These are phyloP conservation scores for Fusarium compactum DNA, from an alignment of 2,329 filamentous ascomycete species.

Conservation along the genomic window DNA sequence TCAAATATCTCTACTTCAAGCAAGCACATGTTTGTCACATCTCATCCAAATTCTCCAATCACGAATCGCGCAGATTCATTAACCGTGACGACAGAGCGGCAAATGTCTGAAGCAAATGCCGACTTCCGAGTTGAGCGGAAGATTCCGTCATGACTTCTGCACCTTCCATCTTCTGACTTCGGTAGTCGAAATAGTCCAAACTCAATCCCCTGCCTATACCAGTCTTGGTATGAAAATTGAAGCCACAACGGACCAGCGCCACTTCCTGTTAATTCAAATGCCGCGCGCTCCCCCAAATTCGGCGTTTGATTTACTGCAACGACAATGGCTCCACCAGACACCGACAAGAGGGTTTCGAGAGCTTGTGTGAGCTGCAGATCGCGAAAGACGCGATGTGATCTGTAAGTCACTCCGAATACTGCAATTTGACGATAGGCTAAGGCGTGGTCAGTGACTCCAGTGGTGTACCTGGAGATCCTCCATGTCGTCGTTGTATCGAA, in stretches of 20 bases:
- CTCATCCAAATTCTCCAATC: background rate
- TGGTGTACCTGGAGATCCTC: slow-evolving; percentile 52
- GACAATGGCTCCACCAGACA: slow-evolving; percentile 14
- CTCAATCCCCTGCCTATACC: background rate
- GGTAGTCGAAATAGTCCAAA: background rate
- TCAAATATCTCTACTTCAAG: background rate
- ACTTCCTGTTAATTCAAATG: slow-evolving; percentile 11
- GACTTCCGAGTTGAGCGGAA: background rate
- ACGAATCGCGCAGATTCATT: background rate
- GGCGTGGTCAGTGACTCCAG: slow-evolving; percentile 46
- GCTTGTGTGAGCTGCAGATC: slow-evolving; percentile 36
- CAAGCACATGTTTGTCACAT: background rate
- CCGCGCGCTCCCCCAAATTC: slow-evolving; percentile 15
- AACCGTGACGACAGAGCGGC: background rate
- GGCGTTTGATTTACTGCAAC: slow-evolving; percentile 15
- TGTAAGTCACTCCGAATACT: no score
- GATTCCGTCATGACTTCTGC: background rate
- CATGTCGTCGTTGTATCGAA: slow-evolving; percentile 55
- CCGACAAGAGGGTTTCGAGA: slow-evolving; percentile 37
- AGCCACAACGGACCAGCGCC: background rate
- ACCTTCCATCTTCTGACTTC: background rate
- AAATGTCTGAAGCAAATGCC: background rate
- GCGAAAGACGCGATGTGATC: slow-evolving; percentile 39
- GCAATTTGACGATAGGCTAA: no score
- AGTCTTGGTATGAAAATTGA: background rate